Evolutionary conservation across 2,329 filamentous ascomycete genomes (phyloP).

Genomic region (Monosporascus sp.): DNA sequence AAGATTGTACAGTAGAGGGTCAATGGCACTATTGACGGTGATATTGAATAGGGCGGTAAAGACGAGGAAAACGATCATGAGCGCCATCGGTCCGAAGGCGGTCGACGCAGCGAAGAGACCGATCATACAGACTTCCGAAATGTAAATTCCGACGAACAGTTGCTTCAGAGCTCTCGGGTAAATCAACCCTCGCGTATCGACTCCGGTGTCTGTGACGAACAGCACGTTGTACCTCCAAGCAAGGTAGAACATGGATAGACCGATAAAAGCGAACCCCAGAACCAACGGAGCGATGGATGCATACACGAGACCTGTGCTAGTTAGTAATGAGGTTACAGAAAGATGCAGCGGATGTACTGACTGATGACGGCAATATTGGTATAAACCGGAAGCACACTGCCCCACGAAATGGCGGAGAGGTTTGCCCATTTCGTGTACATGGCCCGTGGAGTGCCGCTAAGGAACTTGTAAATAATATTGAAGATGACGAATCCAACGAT

Average conservation of each 20-base stretch:
- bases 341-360: conserved; percentile 33
- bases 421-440: conserved; percentile 74
- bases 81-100: conserved; percentile 61
- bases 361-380: conserved; percentile 76
- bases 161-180: conserved; percentile 88
- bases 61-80: conserved; percentile 72
- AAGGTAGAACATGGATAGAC: conserved; percentile 75
- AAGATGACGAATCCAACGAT: conserved; percentile 65
- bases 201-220: conserved; percentile 73
- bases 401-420: conserved; percentile 73
- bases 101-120: conserved; percentile 72
- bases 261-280: conserved; percentile 73
- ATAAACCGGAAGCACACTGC: conserved; percentile 74
- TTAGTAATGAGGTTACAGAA: conserved; percentile 9
- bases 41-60: conserved; percentile 74
- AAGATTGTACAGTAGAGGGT: conserved; percentile 71
- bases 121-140: conserved; percentile 76
- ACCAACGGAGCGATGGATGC: conserved; percentile 82
- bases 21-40: conserved; percentile 65
- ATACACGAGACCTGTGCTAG: conserved; percentile 66
- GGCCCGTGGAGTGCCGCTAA: conserved; percentile 73
- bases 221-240: conserved; percentile 89
- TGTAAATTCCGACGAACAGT: conserved; percentile 75
- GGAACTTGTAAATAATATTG: conserved; percentile 65
- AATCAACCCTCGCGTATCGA: conserved; percentile 83